Percentiles rank a stretch among this genome's conserved stretches.
Evolutionary conservation across 345 rosid genomes (phyloP).

Genomic region (Salix koriyanagi): DNA sequence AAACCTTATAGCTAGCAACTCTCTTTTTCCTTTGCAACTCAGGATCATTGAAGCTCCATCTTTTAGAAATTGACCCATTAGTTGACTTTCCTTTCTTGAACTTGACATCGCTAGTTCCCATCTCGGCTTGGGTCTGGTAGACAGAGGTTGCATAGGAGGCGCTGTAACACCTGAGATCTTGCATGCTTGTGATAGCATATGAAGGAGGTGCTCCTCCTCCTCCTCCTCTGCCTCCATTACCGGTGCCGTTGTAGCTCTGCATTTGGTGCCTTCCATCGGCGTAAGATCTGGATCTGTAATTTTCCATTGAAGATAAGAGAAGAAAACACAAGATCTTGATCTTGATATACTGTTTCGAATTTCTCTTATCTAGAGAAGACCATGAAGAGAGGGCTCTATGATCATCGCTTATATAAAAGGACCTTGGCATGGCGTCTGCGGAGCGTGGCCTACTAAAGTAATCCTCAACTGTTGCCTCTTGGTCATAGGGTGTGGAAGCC

Average conservation of each 20-base stretch:
- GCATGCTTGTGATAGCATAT: constrained; percentile 33
- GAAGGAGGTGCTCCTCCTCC: constrained; percentile 14
- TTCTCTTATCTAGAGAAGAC: neutral
- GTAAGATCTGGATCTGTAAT: constrained; percentile 61
- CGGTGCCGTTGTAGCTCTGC: constrained; percentile 11
- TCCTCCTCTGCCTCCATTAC: neutral
- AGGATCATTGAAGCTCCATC: constrained; percentile 60
- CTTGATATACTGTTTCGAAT: neutral
- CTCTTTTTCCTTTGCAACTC: constrained; percentile 69
- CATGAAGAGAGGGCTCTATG: too few relatives aligned
- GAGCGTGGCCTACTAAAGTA: too few relatives aligned
- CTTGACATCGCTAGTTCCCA: constrained; percentile 24
- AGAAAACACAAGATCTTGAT: too few relatives aligned
- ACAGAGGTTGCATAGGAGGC: constrained; percentile 38
- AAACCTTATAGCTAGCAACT: constrained; percentile 64
- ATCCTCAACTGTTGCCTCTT: too few relatives aligned
- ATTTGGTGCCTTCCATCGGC: constrained; percentile 44
- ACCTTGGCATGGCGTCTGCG: too few relatives aligned
- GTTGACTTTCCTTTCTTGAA: constrained; percentile 48
- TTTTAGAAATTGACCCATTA: constrained; percentile 36
- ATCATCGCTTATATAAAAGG: too few relatives aligned
- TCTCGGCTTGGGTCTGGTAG: constrained; percentile 32
- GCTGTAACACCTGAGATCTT: constrained; percentile 61
- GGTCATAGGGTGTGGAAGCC: too few relatives aligned
- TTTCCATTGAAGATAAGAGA: constrained; percentile 40